Conservation (phyloP, 108 stramenopile genomes). For the Nitzschia inconspicua region DNA sequence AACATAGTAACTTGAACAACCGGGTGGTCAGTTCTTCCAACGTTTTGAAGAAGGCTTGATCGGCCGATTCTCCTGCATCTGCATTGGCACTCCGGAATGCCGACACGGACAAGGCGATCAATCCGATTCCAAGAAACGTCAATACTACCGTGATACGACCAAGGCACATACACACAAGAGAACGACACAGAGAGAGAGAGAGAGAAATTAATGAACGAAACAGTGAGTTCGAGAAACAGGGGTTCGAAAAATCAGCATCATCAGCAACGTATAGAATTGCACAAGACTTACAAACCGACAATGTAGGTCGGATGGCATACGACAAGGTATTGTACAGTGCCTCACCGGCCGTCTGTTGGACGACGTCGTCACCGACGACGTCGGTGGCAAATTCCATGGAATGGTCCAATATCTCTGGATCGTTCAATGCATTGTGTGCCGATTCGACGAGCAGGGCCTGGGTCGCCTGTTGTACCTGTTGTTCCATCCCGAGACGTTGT, state of each 20-base stretch:
- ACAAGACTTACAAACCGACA: slow-evolving; percentile 31
- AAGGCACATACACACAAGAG: neutral
- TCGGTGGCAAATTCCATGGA: slow-evolving; percentile 90
- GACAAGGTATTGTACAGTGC: slow-evolving; percentile 80
- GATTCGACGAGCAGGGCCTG: slow-evolving; percentile 64
- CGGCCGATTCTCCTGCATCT: slow-evolving; percentile 11
- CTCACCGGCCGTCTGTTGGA: slow-evolving; percentile 81
- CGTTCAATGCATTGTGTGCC: slow-evolving; percentile 80
- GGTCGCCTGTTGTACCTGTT: slow-evolving; percentile 54
- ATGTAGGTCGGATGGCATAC: slow-evolving; percentile 72
- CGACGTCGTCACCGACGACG: slow-evolving; percentile 84
- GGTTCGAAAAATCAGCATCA: no score
- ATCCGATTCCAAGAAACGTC: slow-evolving; percentile 21
- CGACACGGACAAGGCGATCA: slow-evolving; percentile 21
- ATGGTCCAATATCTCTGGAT: slow-evolving; percentile 85
- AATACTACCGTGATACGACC: slow-evolving; percentile 11
- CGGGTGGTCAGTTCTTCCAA: slow-evolving; percentile 6
- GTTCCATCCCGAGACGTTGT: slow-evolving; percentile 64
- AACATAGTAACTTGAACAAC: slow-evolving; percentile 17
- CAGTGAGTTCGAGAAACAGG: neutral
- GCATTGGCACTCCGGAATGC: slow-evolving; percentile 25
- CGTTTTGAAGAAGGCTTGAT: slow-evolving; percentile 13
- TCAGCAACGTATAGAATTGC: neutral
- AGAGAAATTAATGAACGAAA: neutral
- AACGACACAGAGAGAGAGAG: neutral